Conservation (phyloP, 2,329 filamentous ascomycete genomes). For the Sclerotinia spermophila region DNA sequence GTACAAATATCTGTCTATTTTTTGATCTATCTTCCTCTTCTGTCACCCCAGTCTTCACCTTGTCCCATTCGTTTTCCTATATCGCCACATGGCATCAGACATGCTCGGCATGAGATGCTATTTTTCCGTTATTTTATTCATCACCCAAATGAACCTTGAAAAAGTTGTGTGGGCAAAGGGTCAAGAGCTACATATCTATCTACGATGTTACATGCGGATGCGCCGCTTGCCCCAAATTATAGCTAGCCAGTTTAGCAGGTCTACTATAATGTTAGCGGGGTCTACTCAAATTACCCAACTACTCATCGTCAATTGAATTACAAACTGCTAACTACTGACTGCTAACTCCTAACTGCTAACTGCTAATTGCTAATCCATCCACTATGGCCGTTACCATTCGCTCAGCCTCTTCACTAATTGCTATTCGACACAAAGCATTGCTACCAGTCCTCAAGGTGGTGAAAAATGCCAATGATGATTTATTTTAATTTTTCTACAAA, state of each 20-base stretch:
- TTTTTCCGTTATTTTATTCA: constrained; percentile 6
- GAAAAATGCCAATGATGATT: background rate
- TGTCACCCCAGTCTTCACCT: background rate
- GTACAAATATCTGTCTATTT: background rate
- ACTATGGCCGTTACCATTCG: background rate
- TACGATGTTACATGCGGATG: background rate
- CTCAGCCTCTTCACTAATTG: background rate
- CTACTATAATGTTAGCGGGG: background rate
- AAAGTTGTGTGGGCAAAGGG: background rate
- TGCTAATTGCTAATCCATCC: background rate
- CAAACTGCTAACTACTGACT: background rate
- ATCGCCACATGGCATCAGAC: background rate
- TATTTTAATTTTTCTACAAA: background rate
- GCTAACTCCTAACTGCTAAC: background rate
- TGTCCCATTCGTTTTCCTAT: background rate
- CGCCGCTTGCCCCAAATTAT: background rate
- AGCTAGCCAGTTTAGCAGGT: background rate
- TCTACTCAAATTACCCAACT: background rate
- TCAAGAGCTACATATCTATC: background rate
- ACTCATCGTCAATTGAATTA: too few species aligned
- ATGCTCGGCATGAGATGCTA: background rate
- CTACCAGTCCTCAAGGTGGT: background rate
- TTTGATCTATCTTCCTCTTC: background rate
- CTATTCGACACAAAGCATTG: background rate
- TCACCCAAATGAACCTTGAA: background rate